A percentile compares a stretch with the other conserved stretches of the same genome.
Conservation (phyloP, 495 filamentous ascomycete species). For the Oidiodendron maius region DNA sequence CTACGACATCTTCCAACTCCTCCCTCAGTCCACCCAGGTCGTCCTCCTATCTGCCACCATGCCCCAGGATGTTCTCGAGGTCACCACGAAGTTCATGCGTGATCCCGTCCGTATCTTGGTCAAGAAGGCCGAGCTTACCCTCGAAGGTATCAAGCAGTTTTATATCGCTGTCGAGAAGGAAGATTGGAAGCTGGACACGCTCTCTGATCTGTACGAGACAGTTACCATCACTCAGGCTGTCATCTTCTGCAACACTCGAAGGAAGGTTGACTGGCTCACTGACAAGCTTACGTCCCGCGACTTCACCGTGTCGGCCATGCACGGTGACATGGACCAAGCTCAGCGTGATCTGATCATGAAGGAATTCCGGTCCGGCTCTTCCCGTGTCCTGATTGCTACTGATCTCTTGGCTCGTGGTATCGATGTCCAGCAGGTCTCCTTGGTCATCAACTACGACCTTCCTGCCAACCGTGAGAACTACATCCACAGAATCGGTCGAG, state of each 20-base stretch:
- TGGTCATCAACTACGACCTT: conserved; percentile 99
- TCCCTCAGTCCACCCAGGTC: conserved; percentile 96
- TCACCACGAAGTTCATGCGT: conserved; percentile 99
- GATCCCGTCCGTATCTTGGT: conserved; percentile 98
- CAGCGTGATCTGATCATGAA: conserved; percentile 99
- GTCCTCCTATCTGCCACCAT: conserved; percentile 96
- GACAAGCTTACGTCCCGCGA: conserved; percentile 97
- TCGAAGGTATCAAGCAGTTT: conserved; percentile 99
- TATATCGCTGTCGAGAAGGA: conserved; percentile 99
- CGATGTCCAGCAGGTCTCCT: conserved; percentile 97
- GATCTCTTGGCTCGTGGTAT: conserved; percentile 98
- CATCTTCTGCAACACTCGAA: conserved; percentile 99
- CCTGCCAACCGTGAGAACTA: conserved; percentile 99
- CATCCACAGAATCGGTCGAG: conserved; percentile 98
- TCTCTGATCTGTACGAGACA: conserved; percentile 97
- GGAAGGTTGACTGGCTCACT: conserved; percentile 99
- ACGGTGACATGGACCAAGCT: conserved; percentile 96
- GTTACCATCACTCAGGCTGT: conserved; percentile 99
- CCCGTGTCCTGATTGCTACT: conserved; percentile 95
- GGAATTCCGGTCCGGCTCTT: conserved; percentile 97
- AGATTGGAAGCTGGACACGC: conserved; percentile 99
- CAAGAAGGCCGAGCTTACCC: conserved; percentile 98
- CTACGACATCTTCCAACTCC: conserved; percentile 98
- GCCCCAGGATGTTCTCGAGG: conserved; percentile 97
- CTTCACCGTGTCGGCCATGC: conserved; percentile 99